phyloP scores from a whole-genome alignment of 2,329 filamentous ascomycete species.

The Lasiodiplodia gonubiensis region DNA sequence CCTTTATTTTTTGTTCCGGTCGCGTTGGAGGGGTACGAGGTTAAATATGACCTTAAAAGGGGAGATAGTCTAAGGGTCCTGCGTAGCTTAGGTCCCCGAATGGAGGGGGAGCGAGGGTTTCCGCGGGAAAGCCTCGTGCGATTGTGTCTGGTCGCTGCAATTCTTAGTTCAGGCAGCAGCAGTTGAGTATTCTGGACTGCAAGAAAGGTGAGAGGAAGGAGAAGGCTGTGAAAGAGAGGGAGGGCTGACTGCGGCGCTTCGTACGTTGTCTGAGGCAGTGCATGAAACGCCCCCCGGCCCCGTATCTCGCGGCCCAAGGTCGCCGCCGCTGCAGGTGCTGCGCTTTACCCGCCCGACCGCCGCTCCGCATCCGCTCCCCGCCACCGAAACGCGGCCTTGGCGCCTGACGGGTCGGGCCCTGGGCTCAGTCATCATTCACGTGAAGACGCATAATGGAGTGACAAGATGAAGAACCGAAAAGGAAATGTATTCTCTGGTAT shows the following conservation, averaged over 20 bases:
- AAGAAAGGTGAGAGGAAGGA: neutral
- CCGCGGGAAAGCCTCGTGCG: neutral
- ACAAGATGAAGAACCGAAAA: neutral
- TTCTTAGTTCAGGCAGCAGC: neutral
- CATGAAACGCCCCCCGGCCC: neutral
- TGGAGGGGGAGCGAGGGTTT: slow-evolving; percentile 1
- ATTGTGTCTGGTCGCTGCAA: neutral
- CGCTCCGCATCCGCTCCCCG: slow-evolving; percentile 22
- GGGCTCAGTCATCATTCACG: neutral
- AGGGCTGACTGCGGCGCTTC: slow-evolving; percentile 1
- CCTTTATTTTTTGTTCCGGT: neutral
- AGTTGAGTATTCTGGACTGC: neutral
- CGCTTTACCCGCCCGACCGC: slow-evolving; percentile 5
- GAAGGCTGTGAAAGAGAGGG: neutral
- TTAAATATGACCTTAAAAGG: neutral
- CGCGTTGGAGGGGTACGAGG: slow-evolving; percentile 11
- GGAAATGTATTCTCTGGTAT: neutral
- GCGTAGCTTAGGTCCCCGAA: neutral
- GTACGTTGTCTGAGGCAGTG: neutral
- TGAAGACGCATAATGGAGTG: neutral
- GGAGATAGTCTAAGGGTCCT: neutral
- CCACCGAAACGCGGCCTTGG: slow-evolving; percentile 20
- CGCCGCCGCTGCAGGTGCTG: neutral
- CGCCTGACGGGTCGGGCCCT: neutral
- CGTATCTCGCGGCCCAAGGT: neutral